These are phyloP conservation scores for Ambrosiella xylebori DNA, from an alignment of 2,329 filamentous ascomycete genomes.

Conservation along the genomic window DNA sequence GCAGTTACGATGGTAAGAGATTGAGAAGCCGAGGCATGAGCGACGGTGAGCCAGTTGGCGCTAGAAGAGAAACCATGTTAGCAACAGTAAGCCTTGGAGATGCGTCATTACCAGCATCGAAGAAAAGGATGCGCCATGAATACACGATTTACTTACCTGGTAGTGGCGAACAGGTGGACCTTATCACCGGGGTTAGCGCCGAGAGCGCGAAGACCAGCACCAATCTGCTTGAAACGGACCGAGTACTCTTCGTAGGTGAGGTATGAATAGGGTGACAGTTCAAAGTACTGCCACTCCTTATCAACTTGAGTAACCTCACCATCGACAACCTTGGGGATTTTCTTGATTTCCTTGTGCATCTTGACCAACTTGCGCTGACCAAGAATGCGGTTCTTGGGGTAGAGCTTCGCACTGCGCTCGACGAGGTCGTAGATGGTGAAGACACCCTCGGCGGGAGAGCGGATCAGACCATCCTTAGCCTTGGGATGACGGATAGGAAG, in stretches of 20 bases:
- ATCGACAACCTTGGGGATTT: constrained; percentile 74
- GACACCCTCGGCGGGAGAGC: constrained; percentile 49
- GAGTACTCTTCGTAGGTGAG: constrained; percentile 67
- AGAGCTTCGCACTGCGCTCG: constrained; percentile 45
- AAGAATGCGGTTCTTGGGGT: constrained; percentile 45
- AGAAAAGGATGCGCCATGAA: neutral
- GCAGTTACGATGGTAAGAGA: constrained; percentile 85
- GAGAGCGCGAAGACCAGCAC: constrained; percentile 55
- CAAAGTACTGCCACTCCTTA: constrained; percentile 83
- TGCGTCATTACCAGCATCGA: too few species aligned
- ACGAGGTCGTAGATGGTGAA: constrained; percentile 67
- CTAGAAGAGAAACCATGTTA: constrained; percentile 24
- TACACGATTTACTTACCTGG: constrained; percentile 37
- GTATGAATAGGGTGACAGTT: constrained; percentile 62
- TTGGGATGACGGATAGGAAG: constrained; percentile 59
- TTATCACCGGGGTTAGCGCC: constrained; percentile 51
- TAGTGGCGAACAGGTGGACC: constrained; percentile 72
- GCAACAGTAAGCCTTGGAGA: neutral
- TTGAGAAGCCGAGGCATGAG: constrained; percentile 64
- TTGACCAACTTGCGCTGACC: constrained; percentile 58
- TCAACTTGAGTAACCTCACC: constrained; percentile 64
- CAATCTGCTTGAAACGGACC: constrained; percentile 49
- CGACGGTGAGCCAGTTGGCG: constrained; percentile 67
- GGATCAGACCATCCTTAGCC: constrained; percentile 52
- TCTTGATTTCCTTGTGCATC: constrained; percentile 71